A percentile compares a stretch with the other conserved stretches of the same genome.
phyloP scores from a whole-genome alignment of 2,329 filamentous ascomycete genomes.

The Aspergillus thermomutatus region DNA sequence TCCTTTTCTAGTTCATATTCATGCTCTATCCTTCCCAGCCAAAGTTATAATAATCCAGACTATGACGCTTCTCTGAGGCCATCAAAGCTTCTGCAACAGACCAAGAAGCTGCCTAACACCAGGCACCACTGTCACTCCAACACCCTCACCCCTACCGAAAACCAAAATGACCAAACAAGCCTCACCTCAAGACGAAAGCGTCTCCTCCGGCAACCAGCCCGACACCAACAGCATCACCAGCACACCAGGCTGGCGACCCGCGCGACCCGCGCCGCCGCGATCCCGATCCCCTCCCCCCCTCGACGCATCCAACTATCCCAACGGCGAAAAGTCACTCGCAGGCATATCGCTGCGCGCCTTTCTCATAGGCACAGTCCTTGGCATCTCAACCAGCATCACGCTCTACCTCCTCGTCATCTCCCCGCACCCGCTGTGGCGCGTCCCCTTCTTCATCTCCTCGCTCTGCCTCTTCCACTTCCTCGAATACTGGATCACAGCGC shows the following conservation, averaged over 20 bases:
- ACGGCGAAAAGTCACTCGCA: slow-evolving; percentile 41
- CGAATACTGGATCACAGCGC: slow-evolving; percentile 88
- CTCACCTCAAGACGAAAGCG: neutral
- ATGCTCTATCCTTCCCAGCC: neutral
- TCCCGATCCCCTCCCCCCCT: slow-evolving; percentile 10
- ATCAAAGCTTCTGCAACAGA: neutral
- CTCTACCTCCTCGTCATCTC: slow-evolving; percentile 25
- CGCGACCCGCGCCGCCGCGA: slow-evolving; percentile 9
- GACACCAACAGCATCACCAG: slow-evolving; percentile 2
- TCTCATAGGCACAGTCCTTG: slow-evolving; percentile 41
- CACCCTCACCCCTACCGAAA: slow-evolving; percentile 7
- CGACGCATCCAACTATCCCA: slow-evolving; percentile 33
- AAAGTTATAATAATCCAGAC: neutral
- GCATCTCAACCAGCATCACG: slow-evolving; percentile 30
- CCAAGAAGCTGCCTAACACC: neutral
- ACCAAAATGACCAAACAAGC: slow-evolving; percentile 17
- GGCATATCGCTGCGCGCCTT: slow-evolving; percentile 47
- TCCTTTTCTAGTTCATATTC: neutral
- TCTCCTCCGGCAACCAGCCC: slow-evolving; percentile 3
- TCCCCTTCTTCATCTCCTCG: slow-evolving; percentile 52
- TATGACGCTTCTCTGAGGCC: neutral
- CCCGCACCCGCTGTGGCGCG: slow-evolving; percentile 52
- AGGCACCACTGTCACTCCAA: slow-evolving; percentile 12
- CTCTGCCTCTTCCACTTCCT: slow-evolving; percentile 89
- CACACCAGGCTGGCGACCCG: slow-evolving; percentile 15